Evolutionary conservation across 176 grass and related monocot species (phyloP).

Genomic region (Oryza glaberrima): DNA sequence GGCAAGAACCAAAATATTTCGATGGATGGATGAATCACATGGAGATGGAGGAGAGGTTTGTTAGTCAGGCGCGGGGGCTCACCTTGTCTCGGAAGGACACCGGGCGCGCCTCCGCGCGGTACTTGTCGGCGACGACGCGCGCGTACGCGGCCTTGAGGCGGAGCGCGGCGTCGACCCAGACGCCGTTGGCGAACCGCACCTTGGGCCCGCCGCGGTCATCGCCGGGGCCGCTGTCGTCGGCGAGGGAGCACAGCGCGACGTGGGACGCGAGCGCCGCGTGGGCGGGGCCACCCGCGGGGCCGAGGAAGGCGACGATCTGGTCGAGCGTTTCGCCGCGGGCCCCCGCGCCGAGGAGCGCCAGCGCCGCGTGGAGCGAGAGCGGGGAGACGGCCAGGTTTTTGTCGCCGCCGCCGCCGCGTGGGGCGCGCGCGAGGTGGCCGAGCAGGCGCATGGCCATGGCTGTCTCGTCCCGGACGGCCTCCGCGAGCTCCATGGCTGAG

Average conservation of each 20-base stretch:
- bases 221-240: not conserved
- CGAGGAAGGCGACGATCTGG: constrained; percentile 56
- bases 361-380: constrained; percentile 48
- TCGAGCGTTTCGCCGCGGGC: constrained; percentile 39
- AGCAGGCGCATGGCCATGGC: constrained; percentile 47
- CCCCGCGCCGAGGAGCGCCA: constrained; percentile 49
- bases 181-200: constrained; percentile 61
- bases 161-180: constrained; percentile 64
- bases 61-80: not conserved
- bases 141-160: constrained; percentile 48
- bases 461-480: constrained; percentile 31
- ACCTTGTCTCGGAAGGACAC: constrained; percentile 54
- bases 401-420: not conserved
- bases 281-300: constrained; percentile 23
- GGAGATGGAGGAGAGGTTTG: not conserved
- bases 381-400: constrained; percentile 52
- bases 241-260: constrained; percentile 40
- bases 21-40: not conserved
- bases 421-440: constrained; percentile 13
- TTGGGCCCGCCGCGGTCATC: constrained; percentile 40
- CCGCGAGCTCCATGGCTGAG: constrained; percentile 28
- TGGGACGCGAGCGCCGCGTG: constrained; percentile 37
- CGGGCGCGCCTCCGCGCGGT: constrained; percentile 44
- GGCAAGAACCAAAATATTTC: not conserved
- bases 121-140: constrained; percentile 40